phyloP scores from a whole-genome alignment of 2,329 filamentous ascomycete species.

The Aspergillus aculeatinus region DNA sequence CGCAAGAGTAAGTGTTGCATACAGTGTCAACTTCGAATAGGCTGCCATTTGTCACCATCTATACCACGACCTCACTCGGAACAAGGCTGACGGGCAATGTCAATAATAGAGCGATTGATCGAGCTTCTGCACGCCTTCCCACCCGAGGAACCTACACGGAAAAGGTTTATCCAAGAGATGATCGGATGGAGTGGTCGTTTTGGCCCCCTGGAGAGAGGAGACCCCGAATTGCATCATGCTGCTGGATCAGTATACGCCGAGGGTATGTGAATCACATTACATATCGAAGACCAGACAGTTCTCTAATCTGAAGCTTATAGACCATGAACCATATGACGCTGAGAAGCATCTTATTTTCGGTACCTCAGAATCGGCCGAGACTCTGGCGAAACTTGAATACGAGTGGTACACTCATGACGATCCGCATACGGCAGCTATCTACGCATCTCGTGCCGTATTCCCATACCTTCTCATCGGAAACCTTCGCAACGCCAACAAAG shows the following conservation, averaged over 20 bases:
- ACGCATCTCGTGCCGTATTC: constrained; percentile 80
- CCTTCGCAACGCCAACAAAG: constrained; percentile 80
- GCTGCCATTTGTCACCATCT: background rate
- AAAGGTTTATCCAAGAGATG: constrained; percentile 86
- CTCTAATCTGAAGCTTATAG: constrained; percentile 42
- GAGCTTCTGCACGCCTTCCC: constrained; percentile 79
- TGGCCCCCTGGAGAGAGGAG: constrained; percentile 84
- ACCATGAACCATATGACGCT: constrained; percentile 88
- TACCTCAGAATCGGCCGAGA: constrained; percentile 80
- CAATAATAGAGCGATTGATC: constrained; percentile 58
- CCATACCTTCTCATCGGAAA: constrained; percentile 91
- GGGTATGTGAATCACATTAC: constrained; percentile 40
- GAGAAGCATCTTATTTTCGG: constrained; percentile 87
- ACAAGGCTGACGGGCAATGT: background rate
- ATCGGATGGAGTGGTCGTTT: constrained; percentile 83
- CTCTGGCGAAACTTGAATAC: constrained; percentile 82
- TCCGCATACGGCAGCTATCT: constrained; percentile 80
- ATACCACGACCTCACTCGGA: background rate
- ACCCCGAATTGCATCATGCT: constrained; percentile 92
- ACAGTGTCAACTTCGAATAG: background rate
- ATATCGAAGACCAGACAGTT: background rate
- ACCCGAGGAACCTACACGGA: constrained; percentile 80
- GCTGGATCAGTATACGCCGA: constrained; percentile 85
- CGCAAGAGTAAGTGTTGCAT: constrained; percentile 49
- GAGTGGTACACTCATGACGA: constrained; percentile 90